Evolutionary conservation across 208 protist species (phyloP).

Genomic region (Acanthamoeba castellanii): DNA sequence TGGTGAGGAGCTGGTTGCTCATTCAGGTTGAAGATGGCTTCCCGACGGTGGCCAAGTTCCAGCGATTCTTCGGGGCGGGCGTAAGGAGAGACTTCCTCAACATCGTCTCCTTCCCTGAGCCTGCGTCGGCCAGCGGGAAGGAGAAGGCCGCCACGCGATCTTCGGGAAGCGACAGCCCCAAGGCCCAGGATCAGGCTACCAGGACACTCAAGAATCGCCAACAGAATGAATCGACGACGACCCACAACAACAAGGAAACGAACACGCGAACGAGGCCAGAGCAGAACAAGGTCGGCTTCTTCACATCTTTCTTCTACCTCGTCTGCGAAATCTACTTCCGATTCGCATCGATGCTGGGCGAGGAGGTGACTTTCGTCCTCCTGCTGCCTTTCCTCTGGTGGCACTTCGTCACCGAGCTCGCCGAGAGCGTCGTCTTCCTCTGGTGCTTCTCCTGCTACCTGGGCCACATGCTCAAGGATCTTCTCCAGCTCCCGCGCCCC

Average conservation of each 20-base stretch:
- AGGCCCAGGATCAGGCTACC: neutral
- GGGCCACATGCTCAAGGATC: slow-evolving; percentile 30
- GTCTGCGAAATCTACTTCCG: slow-evolving; percentile 18
- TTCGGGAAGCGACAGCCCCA: neutral
- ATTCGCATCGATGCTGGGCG: slow-evolving; percentile 15
- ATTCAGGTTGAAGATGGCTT: neutral
- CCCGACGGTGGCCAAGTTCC: slow-evolving; percentile 12
- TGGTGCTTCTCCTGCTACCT: slow-evolving; percentile 32
- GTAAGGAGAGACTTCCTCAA: neutral
- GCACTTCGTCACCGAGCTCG: slow-evolving; percentile 26
- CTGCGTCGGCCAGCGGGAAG: neutral
- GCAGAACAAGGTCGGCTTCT: neutral
- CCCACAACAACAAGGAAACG: neutral
- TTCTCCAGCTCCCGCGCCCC: neutral
- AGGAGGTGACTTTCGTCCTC: slow-evolving; percentile 17
- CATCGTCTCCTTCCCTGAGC: slow-evolving; percentile 4
- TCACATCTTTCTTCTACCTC: neutral
- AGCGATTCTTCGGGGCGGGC: neutral
- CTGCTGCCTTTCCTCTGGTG: slow-evolving; percentile 15
- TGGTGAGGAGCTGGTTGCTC: slow-evolving; percentile 15
- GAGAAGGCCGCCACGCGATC: neutral
- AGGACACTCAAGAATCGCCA: neutral
- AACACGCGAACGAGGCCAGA: neutral
- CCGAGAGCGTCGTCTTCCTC: slow-evolving; percentile 10
- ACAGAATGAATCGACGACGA: neutral